Evolutionary conservation across 768 basidiomycete genomes (phyloP).

Genomic region (Pseudohyphozyma bogoriensis): DNA sequence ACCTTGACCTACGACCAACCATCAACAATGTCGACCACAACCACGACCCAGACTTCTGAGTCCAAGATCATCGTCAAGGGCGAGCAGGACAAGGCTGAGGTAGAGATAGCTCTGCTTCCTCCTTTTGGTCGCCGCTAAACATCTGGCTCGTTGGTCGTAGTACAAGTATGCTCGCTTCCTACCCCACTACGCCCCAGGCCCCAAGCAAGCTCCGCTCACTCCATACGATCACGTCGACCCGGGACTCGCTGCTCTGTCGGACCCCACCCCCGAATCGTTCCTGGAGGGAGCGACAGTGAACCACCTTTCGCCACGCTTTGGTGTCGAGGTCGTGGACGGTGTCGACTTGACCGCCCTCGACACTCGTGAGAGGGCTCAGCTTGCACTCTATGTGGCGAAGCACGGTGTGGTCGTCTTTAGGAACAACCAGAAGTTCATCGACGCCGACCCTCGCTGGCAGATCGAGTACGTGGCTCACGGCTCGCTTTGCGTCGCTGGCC

Average conservation of each 20-base stretch:
- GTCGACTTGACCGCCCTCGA: slow-evolving; percentile 56
- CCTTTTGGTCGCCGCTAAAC: too few species aligned
- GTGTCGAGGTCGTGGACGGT: slow-evolving; percentile 58
- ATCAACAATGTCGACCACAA: too few species aligned
- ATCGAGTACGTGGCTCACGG: too few species aligned
- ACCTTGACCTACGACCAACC: too few species aligned
- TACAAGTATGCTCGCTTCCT: slow-evolving; percentile 64
- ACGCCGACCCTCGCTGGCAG: slow-evolving; percentile 43
- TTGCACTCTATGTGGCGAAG: slow-evolving; percentile 63
- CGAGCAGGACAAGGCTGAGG: too few species aligned
- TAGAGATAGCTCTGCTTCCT: too few species aligned
- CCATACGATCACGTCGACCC: slow-evolving; percentile 72
- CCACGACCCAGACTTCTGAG: too few species aligned
- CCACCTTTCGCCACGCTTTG: slow-evolving; percentile 63
- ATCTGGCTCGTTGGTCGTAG: too few species aligned
- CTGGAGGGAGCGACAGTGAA: slow-evolving; percentile 50
- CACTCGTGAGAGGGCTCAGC: slow-evolving; percentile 53
- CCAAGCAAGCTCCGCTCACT: slow-evolving; percentile 54
- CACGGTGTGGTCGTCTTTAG: slow-evolving; percentile 49
- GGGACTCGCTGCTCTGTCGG: slow-evolving; percentile 47
- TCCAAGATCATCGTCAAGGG: too few species aligned
- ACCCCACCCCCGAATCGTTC: slow-evolving; percentile 59
- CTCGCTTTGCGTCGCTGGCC: too few species aligned
- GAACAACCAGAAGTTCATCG: slow-evolving; percentile 62
- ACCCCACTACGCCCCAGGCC: slow-evolving; percentile 50